Conservation (phyloP, 1,284 basidiomycete genomes). For the Coniferiporia weirii region DNA sequence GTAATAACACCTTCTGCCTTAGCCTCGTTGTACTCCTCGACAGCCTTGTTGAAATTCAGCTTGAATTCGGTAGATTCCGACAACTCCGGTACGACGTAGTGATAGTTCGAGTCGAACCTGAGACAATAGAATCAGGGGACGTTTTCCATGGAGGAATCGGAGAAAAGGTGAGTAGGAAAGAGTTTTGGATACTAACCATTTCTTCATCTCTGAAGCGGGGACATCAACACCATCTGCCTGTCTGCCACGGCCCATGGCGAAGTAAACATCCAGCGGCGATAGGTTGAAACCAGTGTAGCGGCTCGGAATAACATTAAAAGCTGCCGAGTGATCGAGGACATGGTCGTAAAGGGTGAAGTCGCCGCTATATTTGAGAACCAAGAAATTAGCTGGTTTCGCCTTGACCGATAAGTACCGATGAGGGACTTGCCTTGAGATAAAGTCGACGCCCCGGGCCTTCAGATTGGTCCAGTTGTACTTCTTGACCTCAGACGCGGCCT, state of each 20-base stretch:
- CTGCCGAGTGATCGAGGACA: conserved; percentile 95
- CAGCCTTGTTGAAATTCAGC: conserved; percentile 91
- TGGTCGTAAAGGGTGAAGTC: conserved; percentile 99
- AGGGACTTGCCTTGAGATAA: conserved; percentile 78
- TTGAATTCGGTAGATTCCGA: conserved; percentile 91
- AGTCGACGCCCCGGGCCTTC: conserved; percentile 86
- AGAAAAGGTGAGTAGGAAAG: conserved; percentile 9
- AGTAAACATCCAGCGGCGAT: conserved; percentile 91
- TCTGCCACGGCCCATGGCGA: conserved; percentile 98
- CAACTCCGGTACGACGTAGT: conserved; percentile 98
- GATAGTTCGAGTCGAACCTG: conserved; percentile 99
- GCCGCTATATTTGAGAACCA: conserved; percentile 51
- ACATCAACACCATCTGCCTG: conserved; percentile 94
- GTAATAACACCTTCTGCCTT: conserved; percentile 87
- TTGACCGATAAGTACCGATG: conserved; percentile 11
- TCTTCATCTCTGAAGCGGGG: conserved; percentile 99
- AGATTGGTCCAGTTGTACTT: conserved; percentile 88
- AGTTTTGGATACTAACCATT: conserved; percentile 60
- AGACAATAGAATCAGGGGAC: conserved; percentile 12
- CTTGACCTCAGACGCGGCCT: conserved; percentile 85
- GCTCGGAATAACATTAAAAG: conserved; percentile 96
- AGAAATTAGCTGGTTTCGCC: conserved; percentile 20
- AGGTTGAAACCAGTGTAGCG: conserved; percentile 89
- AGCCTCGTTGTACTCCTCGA: conserved; percentile 95
- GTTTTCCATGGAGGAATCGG: neutral